Base-by-base conservation (phyloP, 495 filamentous ascomycete species). In the Halenospora varia region DNA sequence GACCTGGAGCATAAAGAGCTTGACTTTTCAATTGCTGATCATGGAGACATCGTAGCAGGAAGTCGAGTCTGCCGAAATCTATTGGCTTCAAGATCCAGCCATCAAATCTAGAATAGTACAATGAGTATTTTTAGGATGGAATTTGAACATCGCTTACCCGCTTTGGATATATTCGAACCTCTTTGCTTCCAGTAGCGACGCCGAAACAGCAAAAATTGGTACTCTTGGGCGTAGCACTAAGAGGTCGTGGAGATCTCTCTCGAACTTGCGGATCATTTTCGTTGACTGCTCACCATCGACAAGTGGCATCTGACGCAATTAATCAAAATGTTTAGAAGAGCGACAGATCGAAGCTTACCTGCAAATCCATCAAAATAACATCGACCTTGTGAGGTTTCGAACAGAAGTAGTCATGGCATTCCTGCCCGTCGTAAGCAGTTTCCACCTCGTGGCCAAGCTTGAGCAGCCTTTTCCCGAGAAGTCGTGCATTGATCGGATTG, bases 131-230 rank as follows among this genome's bases (percentile, higher is more conserved):
- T 13, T 13, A 13, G 29, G 29, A 6, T 13, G 13, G 29, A 4
- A 4, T 35, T 6, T 35, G 29, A 4, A 13, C 29, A 6, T 35
- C 29, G 29, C 13, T 35, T 45, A 45, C 42, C 42, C 42, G 42
- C 17, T 79, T 8, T 86, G 77, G 22, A 89, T 79, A 65, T 96
- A 96, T 8, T 70, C 81, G 17, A 82, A 68, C 19, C 73, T 78
- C 2, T 88, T 77, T 42, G 75, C 77, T 66, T 96, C 92, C 2
- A 89, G 59, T 0, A 96, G 72, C 3, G 89, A 92, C 2, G 92
- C 91, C 0, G 92, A 96, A 8, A 97, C 92, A 2, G 90, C 91
- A 63, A 96, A 89, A 48, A 97, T 88, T 1, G 92, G 92, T 0
- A 90, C 76, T 15, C 84, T 80, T 77, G 68, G 1, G 60, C 25